Base-by-base conservation (phyloP, 768 basidiomycete species). In the Pleurotus citrinopileatus region DNA sequence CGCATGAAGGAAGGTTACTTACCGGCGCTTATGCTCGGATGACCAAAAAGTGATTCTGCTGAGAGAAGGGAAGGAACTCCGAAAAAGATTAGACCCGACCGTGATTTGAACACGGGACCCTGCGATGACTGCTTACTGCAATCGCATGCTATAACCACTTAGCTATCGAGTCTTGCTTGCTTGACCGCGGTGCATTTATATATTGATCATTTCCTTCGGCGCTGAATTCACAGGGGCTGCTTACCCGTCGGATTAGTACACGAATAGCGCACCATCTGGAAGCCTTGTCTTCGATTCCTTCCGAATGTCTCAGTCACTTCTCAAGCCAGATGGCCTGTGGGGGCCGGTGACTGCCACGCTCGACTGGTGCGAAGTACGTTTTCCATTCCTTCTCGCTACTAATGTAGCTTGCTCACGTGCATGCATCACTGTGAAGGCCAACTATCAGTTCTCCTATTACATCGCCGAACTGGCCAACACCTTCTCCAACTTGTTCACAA, bases 391-490 rank as follows among this genome's bases (percentile, higher is more conserved):
- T n/a, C n/a, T n/a, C n/a, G n/a, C 36, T n/a, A 15, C 28, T 6
- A 10, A 34, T 22, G n/a, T n/a, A n/a, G n/a, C n/a, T n/a, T n/a
- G 29, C 19, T 7, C 34, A 32, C 32, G 5, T 22, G 40, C 22
- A 51, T 50, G 42, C 15, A 29, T 42, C 20, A 27, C 60, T 34
- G n/a, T 34, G 10, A 9, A 92, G 83, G 74, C 77, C 46, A 93
- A 91, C 65, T 89, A 91, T 67, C 84, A 87, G 63, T 87, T 89
- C 68, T 83, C 86, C 3, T 79, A 80, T 13, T 89, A 88, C 63
- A 77, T 93, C 45, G 89, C 89, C 23, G 90, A 93, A 65, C 79
- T 86, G 65, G 80, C 82, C 47, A 93, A 91, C 67, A 79, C 84
- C 0, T 73, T 87, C 55, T 89, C 87, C 8, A 93, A 90, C 61